These are phyloP conservation scores for Epichloe coenophiala DNA, from an alignment of 2,329 filamentous ascomycete species.

Conservation along the genomic window DNA sequence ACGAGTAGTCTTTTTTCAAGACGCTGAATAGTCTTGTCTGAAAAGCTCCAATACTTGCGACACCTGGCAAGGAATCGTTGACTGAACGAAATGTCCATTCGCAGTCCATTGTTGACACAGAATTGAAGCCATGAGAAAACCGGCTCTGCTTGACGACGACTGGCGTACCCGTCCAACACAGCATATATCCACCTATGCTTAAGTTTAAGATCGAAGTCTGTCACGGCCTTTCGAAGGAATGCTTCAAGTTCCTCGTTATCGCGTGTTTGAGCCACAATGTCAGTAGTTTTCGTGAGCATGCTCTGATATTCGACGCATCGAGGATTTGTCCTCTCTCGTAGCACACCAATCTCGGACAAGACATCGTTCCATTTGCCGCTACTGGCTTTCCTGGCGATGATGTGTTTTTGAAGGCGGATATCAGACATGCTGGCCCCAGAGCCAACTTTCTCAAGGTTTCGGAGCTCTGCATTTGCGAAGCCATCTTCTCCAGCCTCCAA, in stretches of 20 bases:
- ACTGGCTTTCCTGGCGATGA: constrained; percentile 16
- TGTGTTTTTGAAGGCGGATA: constrained; percentile 14
- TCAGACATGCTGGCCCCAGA: constrained; percentile 11
- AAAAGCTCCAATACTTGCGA: constrained; percentile 21
- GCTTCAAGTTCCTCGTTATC: constrained; percentile 14
- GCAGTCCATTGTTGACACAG: constrained; percentile 16
- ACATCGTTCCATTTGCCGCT: constrained; percentile 15
- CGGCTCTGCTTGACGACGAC: constrained; percentile 14
- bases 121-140: constrained; percentile 20
- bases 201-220: constrained; percentile 14
- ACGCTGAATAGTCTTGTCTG: constrained; percentile 13
- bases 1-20: constrained; percentile 5
- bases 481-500: constrained; percentile 15
- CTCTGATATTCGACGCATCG: constrained; percentile 13
- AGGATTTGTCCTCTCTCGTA: constrained; percentile 9
- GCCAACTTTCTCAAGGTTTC: constrained; percentile 10
- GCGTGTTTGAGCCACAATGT: constrained; percentile 16
- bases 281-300: constrained; percentile 20
- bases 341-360: constrained; percentile 9
- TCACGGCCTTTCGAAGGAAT: constrained; percentile 15
- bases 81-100: constrained; percentile 17
- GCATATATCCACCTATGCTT: constrained; percentile 16
- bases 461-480: constrained; percentile 14
- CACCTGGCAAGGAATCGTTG: constrained; percentile 15
- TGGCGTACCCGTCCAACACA: constrained; percentile 18